These are phyloP conservation scores for Beta macrorhiza DNA, from an alignment of 179 eudicot species.

Conservation along the genomic window DNA sequence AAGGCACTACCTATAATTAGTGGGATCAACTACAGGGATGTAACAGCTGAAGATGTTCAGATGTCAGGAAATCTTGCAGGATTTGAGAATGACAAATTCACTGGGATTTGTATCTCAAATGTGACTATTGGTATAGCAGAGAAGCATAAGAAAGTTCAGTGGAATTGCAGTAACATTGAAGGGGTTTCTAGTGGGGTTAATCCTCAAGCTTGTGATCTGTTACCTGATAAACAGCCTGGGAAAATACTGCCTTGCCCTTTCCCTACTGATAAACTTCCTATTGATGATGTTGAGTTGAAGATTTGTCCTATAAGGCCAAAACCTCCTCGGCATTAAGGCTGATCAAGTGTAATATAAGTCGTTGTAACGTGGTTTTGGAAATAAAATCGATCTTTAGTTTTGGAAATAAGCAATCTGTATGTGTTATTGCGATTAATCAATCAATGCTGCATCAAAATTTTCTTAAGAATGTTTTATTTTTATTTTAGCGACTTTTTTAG, in stretches of 20 bases:
- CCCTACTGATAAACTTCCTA: constrained; percentile 53
- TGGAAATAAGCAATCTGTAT: not conserved
- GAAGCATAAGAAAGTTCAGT: constrained; percentile 57
- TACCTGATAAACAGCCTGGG: constrained; percentile 49
- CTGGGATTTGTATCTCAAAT: constrained; percentile 72
- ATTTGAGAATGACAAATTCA: constrained; percentile 54
- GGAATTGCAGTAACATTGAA: constrained; percentile 61
- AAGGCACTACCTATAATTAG: constrained; percentile 58
- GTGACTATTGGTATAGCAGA: constrained; percentile 49
- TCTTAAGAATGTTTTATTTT: no score
- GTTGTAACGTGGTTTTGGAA: not conserved
- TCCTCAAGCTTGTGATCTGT: constrained; percentile 55
- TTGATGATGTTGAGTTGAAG: constrained; percentile 53
- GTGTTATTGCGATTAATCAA: not conserved
- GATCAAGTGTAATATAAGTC: not conserved
- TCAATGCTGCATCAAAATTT: not conserved
- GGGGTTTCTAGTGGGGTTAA: constrained; percentile 55
- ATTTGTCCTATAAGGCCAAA: constrained; percentile 42
- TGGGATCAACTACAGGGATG: constrained; percentile 52
- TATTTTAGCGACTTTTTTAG: no score
- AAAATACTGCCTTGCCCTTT: constrained; percentile 43
- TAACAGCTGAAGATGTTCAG: constrained; percentile 58
- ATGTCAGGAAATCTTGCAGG: constrained; percentile 69
- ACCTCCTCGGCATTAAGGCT: constrained; percentile 21
- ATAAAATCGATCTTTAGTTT: not conserved